These are phyloP conservation scores for Auxenochlorella pyrenoidosa DNA, from an alignment of 139 green algal genomes.

Conservation along the genomic window DNA sequence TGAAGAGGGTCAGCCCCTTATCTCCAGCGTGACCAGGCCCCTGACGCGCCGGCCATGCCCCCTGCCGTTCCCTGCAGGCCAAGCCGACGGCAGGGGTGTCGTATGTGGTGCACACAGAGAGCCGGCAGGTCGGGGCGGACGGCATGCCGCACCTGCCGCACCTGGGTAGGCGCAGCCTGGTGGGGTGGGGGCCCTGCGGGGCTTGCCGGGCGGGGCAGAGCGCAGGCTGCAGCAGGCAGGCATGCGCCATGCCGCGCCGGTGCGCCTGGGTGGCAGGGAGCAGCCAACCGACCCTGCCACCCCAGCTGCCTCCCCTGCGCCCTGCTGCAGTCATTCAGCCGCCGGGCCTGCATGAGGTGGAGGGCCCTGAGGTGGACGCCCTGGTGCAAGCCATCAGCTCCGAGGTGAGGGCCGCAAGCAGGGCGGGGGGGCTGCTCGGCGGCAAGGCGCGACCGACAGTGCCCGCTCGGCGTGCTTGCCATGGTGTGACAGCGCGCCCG, in stretches of 20 bases:
- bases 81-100: constrained; percentile 49
- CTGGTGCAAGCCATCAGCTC: background rate
- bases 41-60: background rate
- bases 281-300: too few species aligned
- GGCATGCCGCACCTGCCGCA: constrained; percentile 44
- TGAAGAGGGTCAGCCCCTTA: too few species aligned
- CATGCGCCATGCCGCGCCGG: too few species aligned
- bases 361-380: background rate
- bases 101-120: constrained; percentile 53
- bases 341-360: constrained; percentile 13
- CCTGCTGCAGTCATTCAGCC: constrained; percentile 38
- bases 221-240: background rate
- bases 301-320: background rate
- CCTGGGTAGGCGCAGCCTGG: background rate
- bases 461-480: background rate
- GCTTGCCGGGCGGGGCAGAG: too few species aligned
- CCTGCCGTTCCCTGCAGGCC: background rate
- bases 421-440: too few species aligned
- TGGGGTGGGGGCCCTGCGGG: too few species aligned
- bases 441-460: too few species aligned
- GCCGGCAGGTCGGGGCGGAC: constrained; percentile 36
- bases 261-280: too few species aligned
- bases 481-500: background rate
- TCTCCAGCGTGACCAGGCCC: too few species aligned
- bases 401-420: background rate